These are phyloP conservation scores for Camellia oleifera DNA, from an alignment of 179 eudicot genomes.

Conservation along the genomic window DNA sequence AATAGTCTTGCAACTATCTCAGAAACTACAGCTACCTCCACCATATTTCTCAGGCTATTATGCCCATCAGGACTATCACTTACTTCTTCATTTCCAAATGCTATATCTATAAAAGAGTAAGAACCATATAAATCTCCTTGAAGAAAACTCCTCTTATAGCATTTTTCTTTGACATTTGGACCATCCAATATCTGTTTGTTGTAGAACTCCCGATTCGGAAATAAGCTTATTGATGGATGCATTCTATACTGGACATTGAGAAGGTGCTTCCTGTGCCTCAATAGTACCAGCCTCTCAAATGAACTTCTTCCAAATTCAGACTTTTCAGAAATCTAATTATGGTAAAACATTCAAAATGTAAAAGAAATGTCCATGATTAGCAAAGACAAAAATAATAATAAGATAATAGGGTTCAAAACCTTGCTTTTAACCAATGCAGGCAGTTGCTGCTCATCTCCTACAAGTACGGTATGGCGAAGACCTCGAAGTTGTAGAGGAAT, in stretches of 20 bases:
- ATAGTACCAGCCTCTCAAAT: slow-evolving; percentile 48
- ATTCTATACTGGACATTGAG: slow-evolving; percentile 74
- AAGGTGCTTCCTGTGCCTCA: slow-evolving; percentile 55
- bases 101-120: slow-evolving; percentile 59
- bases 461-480: slow-evolving; percentile 40
- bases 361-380: background rate
- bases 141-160: slow-evolving; percentile 40
- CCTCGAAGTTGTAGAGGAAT: slow-evolving; percentile 39
- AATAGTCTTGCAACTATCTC: slow-evolving; percentile 43
- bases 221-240: slow-evolving; percentile 81
- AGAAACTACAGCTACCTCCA: slow-evolving; percentile 41
- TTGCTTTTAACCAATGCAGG: slow-evolving; percentile 74
- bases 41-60: slow-evolving; percentile 40
- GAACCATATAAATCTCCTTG: slow-evolving; percentile 46
- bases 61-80: slow-evolving; percentile 15
- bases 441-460: slow-evolving; percentile 73
- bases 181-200: slow-evolving; percentile 49
- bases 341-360: background rate
- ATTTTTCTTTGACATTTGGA: slow-evolving; percentile 37
- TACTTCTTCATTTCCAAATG: slow-evolving; percentile 39
- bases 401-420: slow-evolving; percentile 26
- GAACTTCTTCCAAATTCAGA: slow-evolving; percentile 71
- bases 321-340: slow-evolving; percentile 32
- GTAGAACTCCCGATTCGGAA: slow-evolving; percentile 65
- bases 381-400: background rate